Percentiles rank a stretch among this genome's conserved stretches.
Conservation (phyloP, 2,329 filamentous ascomycete species). For the Botrytis hyacinthi region DNA sequence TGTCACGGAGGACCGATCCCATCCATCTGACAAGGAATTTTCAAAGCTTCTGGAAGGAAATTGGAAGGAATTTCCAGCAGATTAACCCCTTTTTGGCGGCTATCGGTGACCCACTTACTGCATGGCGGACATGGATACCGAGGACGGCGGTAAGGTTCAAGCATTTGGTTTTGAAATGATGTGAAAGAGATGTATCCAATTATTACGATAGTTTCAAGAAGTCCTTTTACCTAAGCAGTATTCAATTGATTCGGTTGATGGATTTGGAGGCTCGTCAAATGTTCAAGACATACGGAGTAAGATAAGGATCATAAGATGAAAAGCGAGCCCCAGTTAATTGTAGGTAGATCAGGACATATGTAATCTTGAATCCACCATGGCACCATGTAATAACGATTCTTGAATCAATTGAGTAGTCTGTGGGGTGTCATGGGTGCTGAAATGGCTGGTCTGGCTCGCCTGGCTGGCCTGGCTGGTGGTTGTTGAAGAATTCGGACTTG, state of each 20-base stretch:
- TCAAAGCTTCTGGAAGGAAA: conserved; percentile 21
- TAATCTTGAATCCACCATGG: background rate
- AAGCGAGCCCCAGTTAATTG: background rate
- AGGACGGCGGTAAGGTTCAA: background rate
- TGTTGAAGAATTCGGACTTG: background rate
- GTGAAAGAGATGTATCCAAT: background rate
- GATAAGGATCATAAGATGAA: background rate
- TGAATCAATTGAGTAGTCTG: background rate
- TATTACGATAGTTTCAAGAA: background rate
- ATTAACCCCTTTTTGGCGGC: conserved; percentile 21
- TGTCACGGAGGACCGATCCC: background rate
- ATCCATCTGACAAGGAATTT: background rate
- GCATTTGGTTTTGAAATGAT: background rate
- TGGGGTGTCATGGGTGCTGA: background rate
- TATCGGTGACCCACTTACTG: conserved; percentile 3
- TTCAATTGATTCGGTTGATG: background rate
- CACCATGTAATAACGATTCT: background rate
- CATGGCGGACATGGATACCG: background rate
- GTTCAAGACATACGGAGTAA: background rate
- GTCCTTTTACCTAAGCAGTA: background rate
- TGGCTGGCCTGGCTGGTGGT: background rate
- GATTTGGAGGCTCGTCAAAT: background rate
- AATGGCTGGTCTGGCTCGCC: background rate
- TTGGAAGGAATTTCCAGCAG: conserved; percentile 15
- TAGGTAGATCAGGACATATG: background rate